These are phyloP conservation scores for slime mould (Dictyostelium discoideum) DNA, from an alignment of 78 protist species.

Conservation along the genomic window DNA sequence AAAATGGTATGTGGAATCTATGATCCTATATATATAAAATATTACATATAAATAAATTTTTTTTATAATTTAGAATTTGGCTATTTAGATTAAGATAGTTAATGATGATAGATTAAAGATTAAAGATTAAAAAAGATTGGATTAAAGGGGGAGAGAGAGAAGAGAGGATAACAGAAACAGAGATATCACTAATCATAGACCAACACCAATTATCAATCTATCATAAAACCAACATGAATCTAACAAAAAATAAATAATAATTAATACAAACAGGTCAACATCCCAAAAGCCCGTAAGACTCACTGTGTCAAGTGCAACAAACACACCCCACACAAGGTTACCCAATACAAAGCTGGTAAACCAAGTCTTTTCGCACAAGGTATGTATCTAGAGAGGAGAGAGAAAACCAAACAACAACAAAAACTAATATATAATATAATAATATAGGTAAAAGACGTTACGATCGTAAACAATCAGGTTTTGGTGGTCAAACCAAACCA, in stretches of 20 bases:
- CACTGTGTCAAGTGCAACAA: constrained; percentile 96
- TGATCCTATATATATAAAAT: background rate
- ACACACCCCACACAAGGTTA: constrained; percentile 96
- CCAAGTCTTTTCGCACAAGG: constrained; percentile 98
- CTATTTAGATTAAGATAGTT: background rate
- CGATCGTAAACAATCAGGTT: constrained; percentile 99
- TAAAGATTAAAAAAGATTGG: background rate
- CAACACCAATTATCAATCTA: background rate
- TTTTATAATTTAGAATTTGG: background rate
- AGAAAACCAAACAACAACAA: background rate
- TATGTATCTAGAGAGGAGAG: background rate
- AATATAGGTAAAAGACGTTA: constrained; percentile 97
- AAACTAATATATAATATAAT: background rate
- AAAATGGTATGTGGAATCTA: background rate
- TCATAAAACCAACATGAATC: background rate
- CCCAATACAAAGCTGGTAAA: constrained; percentile 99
- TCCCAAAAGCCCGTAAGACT: constrained; percentile 96
- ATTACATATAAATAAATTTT: background rate
- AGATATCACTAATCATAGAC: too few relatives aligned
- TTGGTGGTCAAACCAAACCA: constrained; percentile 99
- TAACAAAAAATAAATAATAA: background rate
- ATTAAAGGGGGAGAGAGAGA: background rate
- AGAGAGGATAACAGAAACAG: background rate
- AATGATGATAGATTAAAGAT: too few relatives aligned
- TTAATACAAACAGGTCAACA: constrained; percentile 88